Conservation (phyloP, 768 basidiomycete species). For the Lentinus brumalis region DNA sequence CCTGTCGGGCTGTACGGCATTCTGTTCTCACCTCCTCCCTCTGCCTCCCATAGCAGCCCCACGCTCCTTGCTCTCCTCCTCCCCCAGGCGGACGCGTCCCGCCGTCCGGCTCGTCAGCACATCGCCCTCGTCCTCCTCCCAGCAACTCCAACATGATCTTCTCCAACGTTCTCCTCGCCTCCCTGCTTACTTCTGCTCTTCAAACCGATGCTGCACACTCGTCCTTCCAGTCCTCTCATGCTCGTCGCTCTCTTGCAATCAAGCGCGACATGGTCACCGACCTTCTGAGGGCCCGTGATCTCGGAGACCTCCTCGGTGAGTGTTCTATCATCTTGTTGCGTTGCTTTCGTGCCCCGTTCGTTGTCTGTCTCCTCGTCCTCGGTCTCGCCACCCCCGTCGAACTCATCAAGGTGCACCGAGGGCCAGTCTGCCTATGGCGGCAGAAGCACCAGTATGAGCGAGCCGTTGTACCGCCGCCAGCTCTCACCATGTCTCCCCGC, state of each 20-base stretch:
- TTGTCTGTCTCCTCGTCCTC: not conserved
- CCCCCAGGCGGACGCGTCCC: slow-evolving; percentile 33
- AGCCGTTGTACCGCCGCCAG: too few relatives aligned
- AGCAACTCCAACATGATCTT: slow-evolving; percentile 12
- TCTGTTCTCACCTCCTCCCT: slow-evolving; percentile 8
- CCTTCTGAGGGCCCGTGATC: slow-evolving; percentile 9
- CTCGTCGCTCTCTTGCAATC: slow-evolving; percentile 32
- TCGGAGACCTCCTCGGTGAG: slow-evolving; percentile 20
- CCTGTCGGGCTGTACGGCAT: slow-evolving; percentile 1
- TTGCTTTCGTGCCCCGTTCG: not conserved
- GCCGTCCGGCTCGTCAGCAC: slow-evolving; percentile 36
- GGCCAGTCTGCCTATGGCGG: not conserved
- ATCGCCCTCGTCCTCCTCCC: slow-evolving; percentile 22
- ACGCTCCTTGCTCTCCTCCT: slow-evolving; percentile 41
- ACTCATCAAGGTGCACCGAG: not conserved
- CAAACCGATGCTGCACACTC: slow-evolving; percentile 43
- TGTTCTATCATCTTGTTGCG: slow-evolving; percentile 7
- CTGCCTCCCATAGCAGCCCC: slow-evolving; percentile 33
- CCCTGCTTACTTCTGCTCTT: slow-evolving; percentile 24
- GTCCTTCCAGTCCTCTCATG: slow-evolving; percentile 38
- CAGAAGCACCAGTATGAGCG: too few relatives aligned
- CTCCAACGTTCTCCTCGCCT: slow-evolving; percentile 25
- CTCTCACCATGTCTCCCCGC: too few relatives aligned
- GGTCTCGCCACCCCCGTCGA: not conserved
- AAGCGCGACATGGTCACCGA: slow-evolving; percentile 26